These are phyloP conservation scores for Pistacia vera DNA, from an alignment of 345 rosid species.

Conservation along the genomic window DNA sequence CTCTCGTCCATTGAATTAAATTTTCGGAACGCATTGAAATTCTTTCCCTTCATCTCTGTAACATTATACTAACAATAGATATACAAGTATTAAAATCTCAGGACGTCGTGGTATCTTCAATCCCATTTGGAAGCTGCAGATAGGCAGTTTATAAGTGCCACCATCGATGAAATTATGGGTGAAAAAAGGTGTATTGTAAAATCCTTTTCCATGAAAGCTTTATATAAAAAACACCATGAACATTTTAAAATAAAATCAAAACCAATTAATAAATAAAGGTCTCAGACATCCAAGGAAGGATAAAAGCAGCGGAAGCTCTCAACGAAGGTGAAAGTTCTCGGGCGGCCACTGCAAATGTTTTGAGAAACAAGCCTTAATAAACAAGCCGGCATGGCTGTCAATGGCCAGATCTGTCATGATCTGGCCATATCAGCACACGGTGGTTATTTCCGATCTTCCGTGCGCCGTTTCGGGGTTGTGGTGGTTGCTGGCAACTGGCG, in stretches of 20 bases:
- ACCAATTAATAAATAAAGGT: neutral
- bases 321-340: constrained; percentile 70
- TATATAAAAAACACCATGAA: neutral
- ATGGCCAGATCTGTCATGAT: no score
- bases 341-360: constrained; percentile 92
- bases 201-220: neutral
- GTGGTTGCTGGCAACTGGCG: no score
- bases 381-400: no score
- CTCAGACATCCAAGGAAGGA: constrained; percentile 76
- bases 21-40: no score
- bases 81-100: neutral
- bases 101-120: neutral
- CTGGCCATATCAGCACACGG: no score
- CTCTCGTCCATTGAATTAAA: no score
- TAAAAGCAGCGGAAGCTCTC: constrained; percentile 55
- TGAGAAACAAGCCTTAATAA: constrained; percentile 16
- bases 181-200: no score
- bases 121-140: neutral
- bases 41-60: no score
- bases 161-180: neutral
- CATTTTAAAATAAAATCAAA: no score
- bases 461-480: no score
- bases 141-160: neutral
- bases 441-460: no score
- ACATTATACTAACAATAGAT: no score